Evolutionary conservation across 768 basidiomycete genomes (phyloP).

Genomic region (Mrakia frigida): DNA sequence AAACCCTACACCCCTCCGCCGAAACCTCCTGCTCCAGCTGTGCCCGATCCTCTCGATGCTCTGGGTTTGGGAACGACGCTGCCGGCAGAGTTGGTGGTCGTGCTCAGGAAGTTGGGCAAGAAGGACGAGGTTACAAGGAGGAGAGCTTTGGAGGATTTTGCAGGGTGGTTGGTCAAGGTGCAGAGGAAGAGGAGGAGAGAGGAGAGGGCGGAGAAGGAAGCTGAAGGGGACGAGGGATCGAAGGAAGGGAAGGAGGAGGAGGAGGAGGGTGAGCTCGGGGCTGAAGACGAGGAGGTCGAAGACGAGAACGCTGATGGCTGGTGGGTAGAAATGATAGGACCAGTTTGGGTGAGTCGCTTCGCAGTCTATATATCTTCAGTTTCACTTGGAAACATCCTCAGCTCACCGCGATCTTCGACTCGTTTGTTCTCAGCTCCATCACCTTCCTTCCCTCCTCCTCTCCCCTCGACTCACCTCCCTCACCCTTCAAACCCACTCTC

Average conservation of each 20-base stretch:
- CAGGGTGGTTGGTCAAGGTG: constrained; percentile 58
- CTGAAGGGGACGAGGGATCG: constrained; percentile 38
- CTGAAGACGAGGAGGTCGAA: constrained; percentile 57
- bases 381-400: no score
- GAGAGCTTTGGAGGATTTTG: constrained; percentile 79
- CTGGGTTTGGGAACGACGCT: constrained; percentile 67
- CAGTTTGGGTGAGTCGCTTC: constrained; percentile 75
- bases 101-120: constrained; percentile 75
- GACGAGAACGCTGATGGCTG: constrained; percentile 51
- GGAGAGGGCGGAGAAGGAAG: constrained; percentile 48
- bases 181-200: neutral
- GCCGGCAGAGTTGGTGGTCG: constrained; percentile 74
- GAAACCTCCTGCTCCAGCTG: constrained; percentile 49
- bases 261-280: constrained; percentile 39
- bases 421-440: constrained; percentile 64
- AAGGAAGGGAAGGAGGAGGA: neutral
- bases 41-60: constrained; percentile 79
- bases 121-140: constrained; percentile 80
- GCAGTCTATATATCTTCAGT: neutral
- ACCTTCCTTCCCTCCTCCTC: constrained; percentile 71
- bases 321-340: constrained; percentile 47
- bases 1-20: constrained; percentile 72
- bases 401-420: neutral
- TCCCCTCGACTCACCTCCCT: constrained; percentile 50
- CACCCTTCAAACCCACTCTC: constrained; percentile 64